Conservation (phyloP, 345 rosid species). For the Murraya koenigii region DNA sequence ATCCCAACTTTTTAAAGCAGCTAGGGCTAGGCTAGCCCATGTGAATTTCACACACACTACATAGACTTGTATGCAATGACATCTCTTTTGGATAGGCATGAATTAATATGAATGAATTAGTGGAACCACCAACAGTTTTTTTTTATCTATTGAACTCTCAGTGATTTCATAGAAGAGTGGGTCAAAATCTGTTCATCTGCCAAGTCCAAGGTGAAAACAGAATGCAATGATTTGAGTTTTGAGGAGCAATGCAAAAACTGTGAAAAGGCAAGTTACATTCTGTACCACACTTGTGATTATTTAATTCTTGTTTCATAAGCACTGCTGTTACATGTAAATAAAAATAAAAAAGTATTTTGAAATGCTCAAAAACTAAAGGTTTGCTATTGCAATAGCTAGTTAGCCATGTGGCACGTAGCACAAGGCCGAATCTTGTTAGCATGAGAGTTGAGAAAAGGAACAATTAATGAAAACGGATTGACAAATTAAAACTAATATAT, state of each 20-base stretch:
- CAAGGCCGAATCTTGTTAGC: background rate
- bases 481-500: background rate
- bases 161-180: conserved; percentile 93
- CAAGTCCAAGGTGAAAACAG: conserved; percentile 64
- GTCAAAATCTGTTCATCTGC: conserved; percentile 75
- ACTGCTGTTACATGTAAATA: background rate
- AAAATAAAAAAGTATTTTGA: background rate
- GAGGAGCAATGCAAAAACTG: conserved; percentile 76
- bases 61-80: background rate
- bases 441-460: background rate
- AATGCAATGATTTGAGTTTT: conserved; percentile 33
- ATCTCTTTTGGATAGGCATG: background rate
- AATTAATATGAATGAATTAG: background rate
- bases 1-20: background rate
- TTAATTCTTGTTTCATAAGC: background rate
- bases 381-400: background rate
- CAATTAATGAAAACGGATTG: background rate
- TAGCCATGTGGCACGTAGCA: background rate
- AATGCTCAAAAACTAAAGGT: background rate
- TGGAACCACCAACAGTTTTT: background rate
- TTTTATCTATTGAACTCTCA: conserved; percentile 22
- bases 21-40: background rate
- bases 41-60: background rate
- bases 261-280: conserved; percentile 60
- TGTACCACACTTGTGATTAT: background rate